Evolutionary conservation across 768 basidiomycete genomes (phyloP).

Genomic region (Leccinellum luteum): DNA sequence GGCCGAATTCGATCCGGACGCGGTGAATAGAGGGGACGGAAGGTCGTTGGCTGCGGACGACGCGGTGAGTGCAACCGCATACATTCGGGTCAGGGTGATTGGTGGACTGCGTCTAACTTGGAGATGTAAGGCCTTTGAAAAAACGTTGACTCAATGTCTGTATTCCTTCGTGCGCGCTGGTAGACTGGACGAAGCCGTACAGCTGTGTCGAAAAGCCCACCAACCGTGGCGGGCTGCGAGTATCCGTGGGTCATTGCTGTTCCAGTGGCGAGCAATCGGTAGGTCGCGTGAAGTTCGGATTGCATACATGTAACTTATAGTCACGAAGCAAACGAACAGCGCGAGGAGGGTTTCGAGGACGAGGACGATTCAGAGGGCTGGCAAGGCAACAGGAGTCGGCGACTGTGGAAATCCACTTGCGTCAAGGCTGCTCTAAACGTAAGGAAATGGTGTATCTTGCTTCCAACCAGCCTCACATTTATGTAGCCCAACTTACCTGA

Average conservation of each 20-base stretch:
- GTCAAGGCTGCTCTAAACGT: slow-evolving; percentile 77
- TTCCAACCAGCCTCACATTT: slow-evolving; percentile 5
- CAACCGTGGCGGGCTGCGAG: slow-evolving; percentile 93
- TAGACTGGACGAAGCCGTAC: slow-evolving; percentile 79
- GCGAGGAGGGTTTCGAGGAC: slow-evolving; percentile 45
- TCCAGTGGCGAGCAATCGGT: slow-evolving; percentile 75
- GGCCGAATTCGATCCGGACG: slow-evolving; percentile 80
- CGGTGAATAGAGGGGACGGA: slow-evolving; percentile 56
- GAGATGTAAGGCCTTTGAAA: slow-evolving; percentile 70
- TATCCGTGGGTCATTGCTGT: slow-evolving; percentile 78
- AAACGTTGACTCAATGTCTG: slow-evolving; percentile 68
- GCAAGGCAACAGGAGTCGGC: slow-evolving; percentile 75
- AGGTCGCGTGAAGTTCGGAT: slow-evolving; percentile 20
- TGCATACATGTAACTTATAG: slow-evolving; percentile 33
- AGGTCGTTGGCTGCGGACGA: slow-evolving; percentile 71
- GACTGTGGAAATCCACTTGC: slow-evolving; percentile 88
- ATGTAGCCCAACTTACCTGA: slow-evolving; percentile 54
- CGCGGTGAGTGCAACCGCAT: slow-evolving; percentile 47
- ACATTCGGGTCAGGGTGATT: neutral
- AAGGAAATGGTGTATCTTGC: neutral
- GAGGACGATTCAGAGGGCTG: slow-evolving; percentile 46
- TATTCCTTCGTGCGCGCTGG: slow-evolving; percentile 85
- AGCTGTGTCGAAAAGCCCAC: slow-evolving; percentile 75
- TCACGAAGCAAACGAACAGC: slow-evolving; percentile 45
- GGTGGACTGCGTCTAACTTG: neutral